phyloP scores from a whole-genome alignment of 345 rosid genomes.

The Rhizophora mangle region DNA sequence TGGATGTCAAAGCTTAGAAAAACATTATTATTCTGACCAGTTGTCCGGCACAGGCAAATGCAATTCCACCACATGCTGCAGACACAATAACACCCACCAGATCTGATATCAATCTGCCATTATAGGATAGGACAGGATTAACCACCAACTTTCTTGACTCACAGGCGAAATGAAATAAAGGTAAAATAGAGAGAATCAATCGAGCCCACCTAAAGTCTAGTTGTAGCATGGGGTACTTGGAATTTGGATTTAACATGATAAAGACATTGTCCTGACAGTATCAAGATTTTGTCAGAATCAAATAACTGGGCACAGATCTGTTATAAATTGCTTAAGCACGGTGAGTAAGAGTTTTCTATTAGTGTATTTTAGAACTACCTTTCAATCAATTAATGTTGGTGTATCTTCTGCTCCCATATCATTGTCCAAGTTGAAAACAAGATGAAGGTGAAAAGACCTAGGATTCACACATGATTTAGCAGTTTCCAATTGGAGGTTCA shows the following conservation, averaged over 20 bases:
- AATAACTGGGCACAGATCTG: not conserved
- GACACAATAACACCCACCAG: constrained; percentile 91
- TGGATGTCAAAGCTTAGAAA: constrained; percentile 11
- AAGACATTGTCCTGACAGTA: constrained; percentile 80
- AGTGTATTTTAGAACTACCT: constrained; percentile 37
- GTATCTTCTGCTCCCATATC: constrained; percentile 85
- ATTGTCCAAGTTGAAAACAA: constrained; percentile 80
- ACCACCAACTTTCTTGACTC: not conserved
- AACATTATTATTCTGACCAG: constrained; percentile 52
- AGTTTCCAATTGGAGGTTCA: not conserved
- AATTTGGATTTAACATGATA: constrained; percentile 91
- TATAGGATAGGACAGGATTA: constrained; percentile 1
- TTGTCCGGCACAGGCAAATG: constrained; percentile 98
- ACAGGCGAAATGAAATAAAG: not conserved
- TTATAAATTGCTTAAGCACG: not conserved
- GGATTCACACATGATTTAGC: constrained; percentile 9
- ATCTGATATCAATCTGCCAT: constrained; percentile 84
- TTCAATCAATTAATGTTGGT: constrained; percentile 82
- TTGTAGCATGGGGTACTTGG: constrained; percentile 89
- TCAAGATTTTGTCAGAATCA: not conserved
- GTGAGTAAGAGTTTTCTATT: not conserved
- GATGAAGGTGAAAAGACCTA: constrained; percentile 77
- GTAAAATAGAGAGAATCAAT: not conserved
- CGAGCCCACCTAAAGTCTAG: constrained; percentile 71
- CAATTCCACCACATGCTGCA: constrained; percentile 98